These are phyloP conservation scores for Naegleria fowleri DNA, from an alignment of 208 protist species.

Conservation along the genomic window DNA sequence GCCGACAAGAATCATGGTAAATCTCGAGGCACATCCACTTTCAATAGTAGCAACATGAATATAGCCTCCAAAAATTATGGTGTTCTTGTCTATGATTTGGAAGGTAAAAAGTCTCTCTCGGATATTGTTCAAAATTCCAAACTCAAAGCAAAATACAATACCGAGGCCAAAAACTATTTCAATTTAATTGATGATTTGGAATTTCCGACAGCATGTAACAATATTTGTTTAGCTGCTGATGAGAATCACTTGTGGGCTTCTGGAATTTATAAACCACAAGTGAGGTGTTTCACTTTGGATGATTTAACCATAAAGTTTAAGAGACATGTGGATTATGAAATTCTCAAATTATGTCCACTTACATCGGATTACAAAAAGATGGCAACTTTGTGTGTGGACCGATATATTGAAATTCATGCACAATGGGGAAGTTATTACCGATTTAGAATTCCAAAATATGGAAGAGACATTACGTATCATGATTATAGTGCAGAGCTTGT, in stretches of 20 bases:
- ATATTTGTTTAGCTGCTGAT: slow-evolving; percentile 4
- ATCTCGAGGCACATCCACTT: not conserved
- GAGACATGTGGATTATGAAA: slow-evolving; percentile 12
- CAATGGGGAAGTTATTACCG: slow-evolving; percentile 65
- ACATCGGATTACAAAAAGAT: slow-evolving; percentile 79
- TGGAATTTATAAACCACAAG: slow-evolving; percentile 24
- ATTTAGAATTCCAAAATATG: slow-evolving; percentile 68
- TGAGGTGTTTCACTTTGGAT: not conserved
- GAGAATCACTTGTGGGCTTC: not conserved
- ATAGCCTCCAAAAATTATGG: slow-evolving; percentile 20
- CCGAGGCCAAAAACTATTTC: not conserved
- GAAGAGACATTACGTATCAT: slow-evolving; percentile 68
- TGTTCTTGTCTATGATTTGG: slow-evolving; percentile 24
- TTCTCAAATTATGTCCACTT: slow-evolving; percentile 45
- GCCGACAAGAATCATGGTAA: not conserved
- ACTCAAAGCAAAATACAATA: slow-evolving; percentile 2
- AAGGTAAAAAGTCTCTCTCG: not conserved
- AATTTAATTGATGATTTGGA: slow-evolving; percentile 20
- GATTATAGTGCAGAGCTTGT: slow-evolving; percentile 62
- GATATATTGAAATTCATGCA: slow-evolving; percentile 72
- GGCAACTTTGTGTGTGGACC: slow-evolving; percentile 63
- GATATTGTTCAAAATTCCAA: not conserved
- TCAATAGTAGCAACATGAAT: not conserved
- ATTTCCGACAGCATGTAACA: not conserved
- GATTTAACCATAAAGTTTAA: slow-evolving; percentile 14